Evolutionary conservation across 2,329 filamentous ascomycete genomes (phyloP), one percentile per base, ranked within the genome.

Genomic region (Juglanconis oblonga): DNA sequence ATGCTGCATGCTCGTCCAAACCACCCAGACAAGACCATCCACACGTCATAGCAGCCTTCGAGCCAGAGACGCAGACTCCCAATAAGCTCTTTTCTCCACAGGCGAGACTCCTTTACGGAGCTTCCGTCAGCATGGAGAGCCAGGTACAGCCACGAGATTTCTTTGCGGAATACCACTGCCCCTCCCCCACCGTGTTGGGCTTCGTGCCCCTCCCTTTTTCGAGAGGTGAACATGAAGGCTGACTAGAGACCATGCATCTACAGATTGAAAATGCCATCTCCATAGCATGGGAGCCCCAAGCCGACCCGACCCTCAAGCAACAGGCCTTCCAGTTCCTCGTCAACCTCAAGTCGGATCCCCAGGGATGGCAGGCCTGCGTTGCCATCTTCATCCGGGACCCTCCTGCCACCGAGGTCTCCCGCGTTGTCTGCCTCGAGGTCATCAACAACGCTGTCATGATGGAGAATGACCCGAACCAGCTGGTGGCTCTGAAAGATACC

Each of bases 231-330:
- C 9, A 32, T 38, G 40, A n/a, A 33, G 8, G 36, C 44, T 61
- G 56, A 62, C 51, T 31, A 52, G 13, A 29, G 29, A n/a, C n/a
- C 32, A 7, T 33, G 2, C 24, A 29, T 49, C n/a, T 54, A 14
- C 71, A 97, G 91, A 88, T 97, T 75, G 90, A 95, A 79, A 94
- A 91, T 79, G 95, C 95, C 76, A 95, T 98, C 79, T 87, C 95
- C 76, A 96, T 98, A 78, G 91, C 92, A 76, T 95, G 88, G 80
- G 88, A 94, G 76, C 91, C 91, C 62, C 78, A 83, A 69, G 89
- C 92, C 69, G 87, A 93, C 75, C 87, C 85, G 70, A 77, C 81
- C 66, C 82, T 96, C 71, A 92, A 94, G 77, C 77, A 79, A 62
- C 92, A 97, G 79, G 93, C 94, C 66, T 90, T 91, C 73, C 86